A percentile compares a stretch with the other conserved stretches of the same genome.
Conservation (phyloP, 129 eudicot genomes). For the Logfia minima region DNA sequence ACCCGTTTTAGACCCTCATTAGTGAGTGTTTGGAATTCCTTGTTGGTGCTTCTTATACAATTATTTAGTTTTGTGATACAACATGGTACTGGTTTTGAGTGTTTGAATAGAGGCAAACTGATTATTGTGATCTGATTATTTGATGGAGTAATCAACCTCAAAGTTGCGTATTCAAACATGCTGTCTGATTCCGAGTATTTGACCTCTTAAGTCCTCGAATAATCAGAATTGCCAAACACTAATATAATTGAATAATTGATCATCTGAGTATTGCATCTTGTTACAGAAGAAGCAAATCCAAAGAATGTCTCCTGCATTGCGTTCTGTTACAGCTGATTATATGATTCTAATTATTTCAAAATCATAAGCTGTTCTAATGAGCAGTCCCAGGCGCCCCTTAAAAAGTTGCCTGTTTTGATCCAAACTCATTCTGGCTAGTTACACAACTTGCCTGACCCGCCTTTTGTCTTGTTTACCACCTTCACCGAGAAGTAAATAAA, state of each 20-base stretch:
- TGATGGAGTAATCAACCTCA: neutral
- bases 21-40: neutral
- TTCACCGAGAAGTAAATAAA: neutral
- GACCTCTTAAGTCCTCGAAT: neutral
- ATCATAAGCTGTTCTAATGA: neutral
- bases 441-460: neutral
- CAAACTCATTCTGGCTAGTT: neutral
- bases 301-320: neutral
- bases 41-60: neutral
- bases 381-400: neutral
- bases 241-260: neutral
- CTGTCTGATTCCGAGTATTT: neutral
- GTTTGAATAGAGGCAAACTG: neutral
- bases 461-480: neutral
- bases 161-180: neutral
- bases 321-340: conserved; percentile 6
- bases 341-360: neutral
- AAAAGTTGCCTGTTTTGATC: neutral
- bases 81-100: neutral
- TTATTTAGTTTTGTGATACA: neutral
- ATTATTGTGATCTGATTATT: conserved; percentile 4
- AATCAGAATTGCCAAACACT: conserved; percentile 8
- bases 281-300: neutral
- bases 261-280: neutral
- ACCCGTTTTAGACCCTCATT: neutral